Evolutionary conservation across 352 stramenopile genomes (phyloP).

Genomic region (Phytophthora idaei): DNA sequence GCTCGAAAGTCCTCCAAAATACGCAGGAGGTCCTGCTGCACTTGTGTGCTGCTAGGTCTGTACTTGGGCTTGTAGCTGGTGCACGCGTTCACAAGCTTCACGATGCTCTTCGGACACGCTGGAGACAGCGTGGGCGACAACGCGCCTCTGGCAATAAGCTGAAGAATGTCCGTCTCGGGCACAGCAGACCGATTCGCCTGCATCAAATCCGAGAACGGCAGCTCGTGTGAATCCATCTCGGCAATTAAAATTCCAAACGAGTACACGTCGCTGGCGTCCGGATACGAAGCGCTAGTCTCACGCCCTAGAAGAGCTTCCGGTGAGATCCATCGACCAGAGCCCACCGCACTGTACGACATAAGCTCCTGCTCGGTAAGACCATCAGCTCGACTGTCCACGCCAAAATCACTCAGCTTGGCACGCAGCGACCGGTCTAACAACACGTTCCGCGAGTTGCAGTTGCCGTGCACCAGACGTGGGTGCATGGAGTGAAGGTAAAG

Average conservation of each 20-base stretch:
- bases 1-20: slow-evolving; percentile 42
- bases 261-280: slow-evolving; percentile 67
- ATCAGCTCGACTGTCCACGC: slow-evolving; percentile 49
- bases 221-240: slow-evolving; percentile 72
- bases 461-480: slow-evolving; percentile 58
- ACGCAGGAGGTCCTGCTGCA: slow-evolving; percentile 38
- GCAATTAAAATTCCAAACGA: slow-evolving; percentile 73
- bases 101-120: slow-evolving; percentile 53
- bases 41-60: slow-evolving; percentile 42
- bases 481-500: slow-evolving; percentile 75
- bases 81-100: slow-evolving; percentile 49
- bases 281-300: slow-evolving; percentile 46
- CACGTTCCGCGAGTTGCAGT: slow-evolving; percentile 74
- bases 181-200: slow-evolving; percentile 57
- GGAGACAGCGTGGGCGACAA: slow-evolving; percentile 60
- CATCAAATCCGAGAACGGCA: slow-evolving; percentile 78
- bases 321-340: slow-evolving; percentile 73
- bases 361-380: slow-evolving; percentile 62
- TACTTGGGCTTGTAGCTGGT: slow-evolving; percentile 46
- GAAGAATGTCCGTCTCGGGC: slow-evolving; percentile 64
- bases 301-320: slow-evolving; percentile 66
- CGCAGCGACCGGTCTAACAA: slow-evolving; percentile 59
- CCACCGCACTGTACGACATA: slow-evolving; percentile 68
- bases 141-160: slow-evolving; percentile 69
- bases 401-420: slow-evolving; percentile 76